phyloP scores from a whole-genome alignment of 371 early-diverging fungal species.

The Chytridiales sp. region DNA sequence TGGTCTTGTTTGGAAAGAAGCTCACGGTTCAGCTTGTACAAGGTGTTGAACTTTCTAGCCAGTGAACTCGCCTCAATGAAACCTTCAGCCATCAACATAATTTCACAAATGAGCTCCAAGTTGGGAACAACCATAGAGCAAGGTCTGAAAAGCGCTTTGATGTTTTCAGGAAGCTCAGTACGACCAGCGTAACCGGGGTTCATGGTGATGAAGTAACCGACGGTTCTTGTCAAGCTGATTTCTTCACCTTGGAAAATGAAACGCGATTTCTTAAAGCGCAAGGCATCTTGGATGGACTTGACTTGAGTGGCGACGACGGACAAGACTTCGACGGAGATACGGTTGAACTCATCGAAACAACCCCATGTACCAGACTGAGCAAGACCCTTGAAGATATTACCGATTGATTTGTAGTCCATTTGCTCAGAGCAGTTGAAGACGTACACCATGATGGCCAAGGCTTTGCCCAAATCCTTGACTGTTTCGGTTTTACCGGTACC shows the following conservation, averaged over 20 bases:
- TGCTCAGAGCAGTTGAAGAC: constrained; percentile 71
- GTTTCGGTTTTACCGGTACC: constrained; percentile 60
- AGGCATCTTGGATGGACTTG: constrained; percentile 62
- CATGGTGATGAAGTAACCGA: constrained; percentile 66
- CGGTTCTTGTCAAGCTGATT: constrained; percentile 53
- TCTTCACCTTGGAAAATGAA: constrained; percentile 69
- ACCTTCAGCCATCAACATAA: constrained; percentile 70
- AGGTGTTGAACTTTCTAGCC: constrained; percentile 62
- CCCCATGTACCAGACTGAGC: constrained; percentile 64
- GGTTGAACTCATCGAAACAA: constrained; percentile 74
- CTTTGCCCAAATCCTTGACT: constrained; percentile 65
- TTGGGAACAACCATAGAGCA: constrained; percentile 69
- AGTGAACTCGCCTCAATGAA: constrained; percentile 61
- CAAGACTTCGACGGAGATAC: constrained; percentile 63
- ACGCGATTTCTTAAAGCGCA: constrained; percentile 59
- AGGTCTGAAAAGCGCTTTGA: constrained; percentile 65
- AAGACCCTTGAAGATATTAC: constrained; percentile 66
- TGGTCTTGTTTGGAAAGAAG: constrained; percentile 66
- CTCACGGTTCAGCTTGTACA: constrained; percentile 63
- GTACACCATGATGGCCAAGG: constrained; percentile 63
- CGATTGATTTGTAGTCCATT: constrained; percentile 64
- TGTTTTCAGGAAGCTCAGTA: constrained; percentile 65
- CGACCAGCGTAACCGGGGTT: constrained; percentile 67
- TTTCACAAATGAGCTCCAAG: constrained; percentile 65
- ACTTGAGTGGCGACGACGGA: constrained; percentile 67